Base-by-base conservation (phyloP, 2,329 filamentous ascomycete genomes). In the Colletotrichum gigasporum region DNA sequence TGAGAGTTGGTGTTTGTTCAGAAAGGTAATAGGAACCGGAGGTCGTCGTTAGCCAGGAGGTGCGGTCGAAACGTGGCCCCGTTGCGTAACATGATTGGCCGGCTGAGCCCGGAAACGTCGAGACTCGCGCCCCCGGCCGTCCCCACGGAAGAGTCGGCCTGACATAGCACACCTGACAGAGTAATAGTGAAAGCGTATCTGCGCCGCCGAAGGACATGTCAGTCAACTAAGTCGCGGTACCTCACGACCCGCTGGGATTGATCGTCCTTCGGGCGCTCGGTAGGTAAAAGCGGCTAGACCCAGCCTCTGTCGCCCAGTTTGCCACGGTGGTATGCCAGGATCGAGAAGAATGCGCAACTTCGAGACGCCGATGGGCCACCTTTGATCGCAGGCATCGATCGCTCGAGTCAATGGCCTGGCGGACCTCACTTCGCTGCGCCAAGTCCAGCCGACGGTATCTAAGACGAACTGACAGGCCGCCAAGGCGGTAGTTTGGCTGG, bases 281-380 rank as follows among this genome's bases (percentile, higher is more conserved):
- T 65, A 39, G 20, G 34, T 32, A 34, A 54, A 65, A 54, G 18
- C 18, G 62, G 62, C 34, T 60, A 63, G 34, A 39, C 22, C 42
- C n/a, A 11, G 44, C n/a, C 3, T 42, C 42, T 11, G 32, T 16
- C 18, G 18, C 37, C 51, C 51, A 53, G 48, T 41, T 53, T 61
- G 58, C 57, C 16, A 32, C 30, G 11, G 39, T 35, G 22, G 39
- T 61, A 28, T 55, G 50, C 50, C 57, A 35, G 22, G 39, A 45
- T 11, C 30, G 5, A 16, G 14, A 28, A 14, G 39, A 28, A 32
- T 54, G 51, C 26, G n/a, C 37, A 34, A 44, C 24, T 30, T 24
- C 26, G 11, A n/a, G 12, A 32, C 24, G 9, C 51, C 32, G 39
- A 54, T 44, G 44, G 51, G 51, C 16, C 12, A 10, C 11, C 35